phyloP scores from a whole-genome alignment of 176 grass and related monocot genomes.

The Eragrostis nindensis region DNA sequence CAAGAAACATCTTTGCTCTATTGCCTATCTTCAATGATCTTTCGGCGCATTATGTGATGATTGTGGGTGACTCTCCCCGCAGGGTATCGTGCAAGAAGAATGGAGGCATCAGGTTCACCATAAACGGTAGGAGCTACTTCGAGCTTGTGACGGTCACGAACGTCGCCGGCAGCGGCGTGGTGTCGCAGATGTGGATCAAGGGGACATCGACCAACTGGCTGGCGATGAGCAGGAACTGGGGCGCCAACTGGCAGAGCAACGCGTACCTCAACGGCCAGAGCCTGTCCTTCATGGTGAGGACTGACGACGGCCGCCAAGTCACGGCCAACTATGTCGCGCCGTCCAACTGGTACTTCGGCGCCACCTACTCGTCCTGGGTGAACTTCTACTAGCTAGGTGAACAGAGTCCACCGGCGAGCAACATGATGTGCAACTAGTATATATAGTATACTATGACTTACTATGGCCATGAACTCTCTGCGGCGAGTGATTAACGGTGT shows the following conservation, averaged over 20 bases:
- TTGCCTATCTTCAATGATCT: too few species aligned
- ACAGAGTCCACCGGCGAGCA: too few species aligned
- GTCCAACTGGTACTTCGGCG: constrained; percentile 57
- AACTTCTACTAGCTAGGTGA: too few species aligned
- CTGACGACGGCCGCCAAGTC: constrained; percentile 40
- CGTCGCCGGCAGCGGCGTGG: background rate
- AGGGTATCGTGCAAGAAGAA: background rate
- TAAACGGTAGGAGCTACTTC: background rate
- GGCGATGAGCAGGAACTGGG: constrained; percentile 9
- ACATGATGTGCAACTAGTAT: too few species aligned
- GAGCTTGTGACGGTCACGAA: background rate
- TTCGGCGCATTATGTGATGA: too few species aligned
- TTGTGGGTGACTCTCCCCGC: too few species aligned
- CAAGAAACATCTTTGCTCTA: too few species aligned
- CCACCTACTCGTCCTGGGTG: constrained; percentile 11
- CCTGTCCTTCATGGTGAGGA: constrained; percentile 58
- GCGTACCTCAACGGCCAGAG: constrained; percentile 59
- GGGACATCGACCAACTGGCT: background rate
- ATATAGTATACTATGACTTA: too few species aligned
- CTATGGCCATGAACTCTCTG: too few species aligned
- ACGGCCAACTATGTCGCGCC: constrained; percentile 43
- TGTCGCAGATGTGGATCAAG: constrained; percentile 8
- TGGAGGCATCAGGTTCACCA: background rate
- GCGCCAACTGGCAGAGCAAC: constrained; percentile 62
- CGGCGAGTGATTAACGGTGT: too few species aligned